Evolutionary conservation across 768 basidiomycete species (phyloP), one percentile per base, ranked within the genome.

Genomic region (Tremella mesenterica): DNA sequence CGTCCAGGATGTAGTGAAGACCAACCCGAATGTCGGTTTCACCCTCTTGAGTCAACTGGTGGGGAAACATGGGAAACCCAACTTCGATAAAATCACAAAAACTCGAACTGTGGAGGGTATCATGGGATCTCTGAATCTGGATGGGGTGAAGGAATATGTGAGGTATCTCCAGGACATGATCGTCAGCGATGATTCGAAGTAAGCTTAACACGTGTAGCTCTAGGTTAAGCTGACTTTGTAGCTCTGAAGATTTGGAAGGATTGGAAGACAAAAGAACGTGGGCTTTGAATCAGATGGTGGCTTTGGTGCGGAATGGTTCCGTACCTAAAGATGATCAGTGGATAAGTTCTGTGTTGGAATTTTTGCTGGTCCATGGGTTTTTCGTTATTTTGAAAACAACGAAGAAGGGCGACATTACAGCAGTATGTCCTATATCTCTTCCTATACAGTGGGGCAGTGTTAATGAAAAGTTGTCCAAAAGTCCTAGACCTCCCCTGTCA

Each of bases 51-150:
- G 88, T 29, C 85, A 88, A 65, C 76, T 97, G 23, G 86, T 88
- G 1, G 88, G 87, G 18, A 79, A 81, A 45, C 59, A 93, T 68
- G 90, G 90, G 9, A 84, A 80, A 63, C 81, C 83, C 53, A 85
- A 89, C 70, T 99, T 97, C 63, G 93, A 99, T 74, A 85, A 81
- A 71, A 72, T 93, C 53, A 93, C 92, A 10, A 85, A 83, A 72
- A 92, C 92, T 8, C 95, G 91, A 74, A 93, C 88, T 0, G 80
- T 96, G 30, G 90, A 93, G 74, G 80, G 81, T 1, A 83, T 96
- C 52, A 76, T 96, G 51, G 78, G 81, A 2, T 81, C 80, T 30
- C 83, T 91, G 79, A 81, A 85, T 60, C 72, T 75, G 0, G 77
- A 81, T 1, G 90, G 88, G 8, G 85, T 95, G 57, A 79, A 80